phyloP scores from a whole-genome alignment of 2,329 filamentous ascomycete genomes.

The Penicillium sp. region DNA sequence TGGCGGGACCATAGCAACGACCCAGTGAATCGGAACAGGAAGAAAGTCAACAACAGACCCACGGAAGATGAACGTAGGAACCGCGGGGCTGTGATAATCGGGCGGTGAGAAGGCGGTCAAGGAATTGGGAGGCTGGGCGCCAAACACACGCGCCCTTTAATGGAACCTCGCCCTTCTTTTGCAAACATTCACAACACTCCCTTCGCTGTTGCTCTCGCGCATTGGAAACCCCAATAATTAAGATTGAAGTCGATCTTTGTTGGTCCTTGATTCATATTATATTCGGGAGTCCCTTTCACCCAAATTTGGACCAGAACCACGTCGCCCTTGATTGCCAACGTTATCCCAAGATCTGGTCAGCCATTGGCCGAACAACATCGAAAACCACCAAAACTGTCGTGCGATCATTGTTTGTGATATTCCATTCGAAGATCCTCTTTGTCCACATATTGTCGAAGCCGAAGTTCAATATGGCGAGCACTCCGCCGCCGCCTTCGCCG shows the following conservation, averaged over 20 bases:
- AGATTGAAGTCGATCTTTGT: background rate
- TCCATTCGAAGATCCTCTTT: background rate
- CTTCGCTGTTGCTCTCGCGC: constrained; percentile 5
- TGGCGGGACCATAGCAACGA: background rate
- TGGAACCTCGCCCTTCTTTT: constrained; percentile 20
- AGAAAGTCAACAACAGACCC: constrained; percentile 15
- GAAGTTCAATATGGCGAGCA: constrained; percentile 39
- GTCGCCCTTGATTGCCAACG: constrained; percentile 14
- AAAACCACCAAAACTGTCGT: background rate
- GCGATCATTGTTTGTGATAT: background rate
- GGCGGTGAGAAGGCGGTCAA: constrained; percentile 18
- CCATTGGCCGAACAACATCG: background rate
- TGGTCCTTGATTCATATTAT: background rate
- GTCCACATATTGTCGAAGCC: background rate
- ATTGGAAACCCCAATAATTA: constrained; percentile 1
- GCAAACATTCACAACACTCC: constrained; percentile 3
- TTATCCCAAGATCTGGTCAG: background rate
- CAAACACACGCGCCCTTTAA: constrained; percentile 17
- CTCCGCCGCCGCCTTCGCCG: constrained; percentile 40
- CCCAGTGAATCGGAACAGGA: constrained; percentile 9
- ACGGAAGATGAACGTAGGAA: constrained; percentile 8
- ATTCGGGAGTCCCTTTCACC: background rate
- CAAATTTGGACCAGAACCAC: background rate
- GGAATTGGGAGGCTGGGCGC: constrained; percentile 20
- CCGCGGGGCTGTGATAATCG: constrained; percentile 12